Evolutionary conservation across 768 basidiomycete genomes (phyloP).

Genomic region (Tulasnella sp.): DNA sequence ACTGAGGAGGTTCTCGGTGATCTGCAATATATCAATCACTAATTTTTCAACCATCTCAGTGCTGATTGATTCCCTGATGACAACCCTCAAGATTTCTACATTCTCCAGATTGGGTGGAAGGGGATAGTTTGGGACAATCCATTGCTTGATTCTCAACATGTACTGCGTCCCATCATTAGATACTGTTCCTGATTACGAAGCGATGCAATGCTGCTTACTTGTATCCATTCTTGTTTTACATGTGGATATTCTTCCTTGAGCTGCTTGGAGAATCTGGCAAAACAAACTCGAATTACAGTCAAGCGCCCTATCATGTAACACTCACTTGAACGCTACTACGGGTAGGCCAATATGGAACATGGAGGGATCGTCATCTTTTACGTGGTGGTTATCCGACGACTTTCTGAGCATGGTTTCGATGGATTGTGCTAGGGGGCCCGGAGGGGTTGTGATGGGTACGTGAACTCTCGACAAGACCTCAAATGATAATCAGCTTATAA

Average conservation of each 20-base stretch:
- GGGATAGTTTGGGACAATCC: slow-evolving; percentile 51
- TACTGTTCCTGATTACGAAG: not conserved
- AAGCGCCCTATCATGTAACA: not conserved
- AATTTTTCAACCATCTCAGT: slow-evolving; percentile 54
- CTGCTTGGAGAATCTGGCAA: slow-evolving; percentile 35
- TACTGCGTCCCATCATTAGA: not conserved
- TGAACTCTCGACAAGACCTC: slow-evolving; percentile 38
- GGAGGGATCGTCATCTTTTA: slow-evolving; percentile 22
- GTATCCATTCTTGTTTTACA: slow-evolving; percentile 47
- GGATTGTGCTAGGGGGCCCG: slow-evolving; percentile 16
- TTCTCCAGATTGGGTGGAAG: slow-evolving; percentile 40
- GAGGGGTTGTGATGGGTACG: slow-evolving; percentile 26
- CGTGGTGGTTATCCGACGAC: slow-evolving; percentile 42
- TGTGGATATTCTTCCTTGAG: slow-evolving; percentile 42
- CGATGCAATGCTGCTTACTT: slow-evolving; percentile 20
- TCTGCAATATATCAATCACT: slow-evolving; percentile 51
- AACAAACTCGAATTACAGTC: not conserved
- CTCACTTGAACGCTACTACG: slow-evolving; percentile 38
- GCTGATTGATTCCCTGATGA: slow-evolving; percentile 44
- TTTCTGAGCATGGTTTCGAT: slow-evolving; percentile 37
- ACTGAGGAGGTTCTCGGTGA: slow-evolving; percentile 47
- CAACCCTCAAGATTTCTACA: slow-evolving; percentile 47
- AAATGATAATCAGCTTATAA: not conserved
- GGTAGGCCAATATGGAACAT: slow-evolving; percentile 40
- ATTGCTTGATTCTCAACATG: slow-evolving; percentile 34